These are phyloP conservation scores for Hanseniaspora uvarum DNA, from an alignment of 1,139 yeast genomes.

Conservation along the genomic window DNA sequence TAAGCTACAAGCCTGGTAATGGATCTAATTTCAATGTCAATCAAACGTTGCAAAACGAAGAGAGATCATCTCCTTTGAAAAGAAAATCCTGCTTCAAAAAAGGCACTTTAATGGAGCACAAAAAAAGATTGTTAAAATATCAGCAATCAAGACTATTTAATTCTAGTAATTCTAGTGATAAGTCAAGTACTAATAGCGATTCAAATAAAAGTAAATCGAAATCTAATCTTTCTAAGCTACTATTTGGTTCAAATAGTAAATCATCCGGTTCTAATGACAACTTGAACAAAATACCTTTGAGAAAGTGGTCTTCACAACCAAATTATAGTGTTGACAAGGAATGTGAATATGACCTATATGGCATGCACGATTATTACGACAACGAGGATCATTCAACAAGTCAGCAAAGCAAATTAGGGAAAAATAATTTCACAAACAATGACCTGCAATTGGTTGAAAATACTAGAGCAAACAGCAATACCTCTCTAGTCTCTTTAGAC, in stretches of 20 bases:
- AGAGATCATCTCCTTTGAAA: background rate
- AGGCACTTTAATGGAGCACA: conserved; percentile 5
- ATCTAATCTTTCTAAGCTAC: conserved; percentile 4
- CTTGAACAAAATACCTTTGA: conserved; percentile 25
- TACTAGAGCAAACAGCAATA: conserved; percentile 5
- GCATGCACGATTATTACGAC: conserved; percentile 18
- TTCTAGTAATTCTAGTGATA: background rate
- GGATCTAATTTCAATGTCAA: background rate
- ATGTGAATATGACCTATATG: conserved; percentile 16
- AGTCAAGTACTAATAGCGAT: background rate
- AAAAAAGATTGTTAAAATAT: background rate
- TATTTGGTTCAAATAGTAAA: conserved; percentile 2
- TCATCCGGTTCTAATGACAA: background rate
- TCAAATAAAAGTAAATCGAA: background rate
- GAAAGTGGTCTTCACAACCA: conserved; percentile 27
- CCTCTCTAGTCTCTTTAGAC: conserved; percentile 3
- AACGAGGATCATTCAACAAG: conserved; percentile 13
- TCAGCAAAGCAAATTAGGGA: conserved; percentile 17
- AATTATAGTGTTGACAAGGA: conserved; percentile 22
- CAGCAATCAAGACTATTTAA: background rate
- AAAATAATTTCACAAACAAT: conserved; percentile 3
- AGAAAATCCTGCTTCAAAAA: conserved; percentile 13
- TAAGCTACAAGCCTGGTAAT: background rate
- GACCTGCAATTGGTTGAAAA: background rate
- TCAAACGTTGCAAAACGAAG: background rate